Evolutionary conservation across 208 protist genomes (phyloP).

Genomic region (Leptomonas pyrrhocoris): DNA sequence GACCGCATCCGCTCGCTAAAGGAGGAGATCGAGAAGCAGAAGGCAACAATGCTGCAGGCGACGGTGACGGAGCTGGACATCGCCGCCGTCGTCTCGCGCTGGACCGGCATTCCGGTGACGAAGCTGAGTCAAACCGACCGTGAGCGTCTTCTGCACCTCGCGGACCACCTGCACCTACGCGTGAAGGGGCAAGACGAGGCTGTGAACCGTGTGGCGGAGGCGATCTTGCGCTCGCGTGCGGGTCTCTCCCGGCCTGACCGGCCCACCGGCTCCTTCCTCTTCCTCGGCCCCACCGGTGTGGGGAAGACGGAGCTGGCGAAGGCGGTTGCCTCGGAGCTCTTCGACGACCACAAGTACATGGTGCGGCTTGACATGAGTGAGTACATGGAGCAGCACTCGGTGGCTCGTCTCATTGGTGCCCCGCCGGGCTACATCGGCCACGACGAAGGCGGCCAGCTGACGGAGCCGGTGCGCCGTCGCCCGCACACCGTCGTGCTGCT

Average conservation of each 20-base stretch:
- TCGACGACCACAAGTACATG: conserved; percentile 97
- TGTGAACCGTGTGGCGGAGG: conserved; percentile 94
- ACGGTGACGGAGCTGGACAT: conserved; percentile 94
- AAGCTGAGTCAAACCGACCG: conserved; percentile 92
- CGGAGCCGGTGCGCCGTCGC: conserved; percentile 97
- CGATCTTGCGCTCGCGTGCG: conserved; percentile 96
- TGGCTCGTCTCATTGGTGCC: conserved; percentile 97
- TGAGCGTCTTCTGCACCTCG: conserved; percentile 90
- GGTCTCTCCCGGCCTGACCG: conserved; percentile 90
- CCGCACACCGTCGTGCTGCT: conserved; percentile 98
- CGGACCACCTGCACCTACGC: conserved; percentile 77
- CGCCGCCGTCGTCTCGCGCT: conserved; percentile 95
- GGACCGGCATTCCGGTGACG: conserved; percentile 97
- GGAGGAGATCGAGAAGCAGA: conserved; percentile 67
- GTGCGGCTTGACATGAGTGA: conserved; percentile 99
- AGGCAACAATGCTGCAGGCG: conserved; percentile 93
- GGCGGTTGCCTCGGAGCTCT: conserved; percentile 95
- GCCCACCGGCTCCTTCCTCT: conserved; percentile 96
- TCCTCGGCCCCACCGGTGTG: conserved; percentile 96
- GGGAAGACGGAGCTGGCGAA: conserved; percentile 98
- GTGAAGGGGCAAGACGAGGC: conserved; percentile 98
- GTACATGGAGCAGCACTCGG: conserved; percentile 98
- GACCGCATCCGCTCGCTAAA: conserved; percentile 77
- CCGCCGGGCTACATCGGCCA: conserved; percentile 99
- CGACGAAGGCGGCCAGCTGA: conserved; percentile 98